Evolutionary conservation across 2,329 filamentous ascomycete species (phyloP), one percentile per base, ranked within the genome.

Genomic region (Colletotrichum spaethianum): DNA sequence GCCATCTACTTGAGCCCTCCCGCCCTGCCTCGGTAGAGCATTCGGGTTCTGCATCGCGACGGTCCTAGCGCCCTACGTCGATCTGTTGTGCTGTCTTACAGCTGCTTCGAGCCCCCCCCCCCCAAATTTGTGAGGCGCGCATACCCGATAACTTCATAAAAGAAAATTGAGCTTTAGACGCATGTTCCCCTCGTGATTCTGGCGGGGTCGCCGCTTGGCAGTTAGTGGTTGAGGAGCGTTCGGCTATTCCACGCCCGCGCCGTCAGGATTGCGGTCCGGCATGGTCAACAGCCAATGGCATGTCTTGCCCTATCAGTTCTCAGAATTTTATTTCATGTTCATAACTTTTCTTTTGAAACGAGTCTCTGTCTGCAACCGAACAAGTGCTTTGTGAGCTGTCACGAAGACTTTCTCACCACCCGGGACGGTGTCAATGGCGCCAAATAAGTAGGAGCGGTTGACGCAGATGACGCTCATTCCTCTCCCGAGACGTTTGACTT

Each of bases 271-370:
- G 59, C 60, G 65, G 65, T 53, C 52, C 46, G 65, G 70, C 59
- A 67, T 72, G 44, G 56, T 64, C 38, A 23, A 55, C 20, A 64
- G 23, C 70, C 70, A 72, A 72, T 72, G 59, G 38, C 66, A 53
- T 72, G 70, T 70, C 60, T 72, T 40, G 70, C 60, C 60, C 70
- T 72, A 72, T 70, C 70, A 72, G 52, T 70, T 72, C 59, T 72
- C 65, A 72, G 59, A 72, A 72, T 64, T 70, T 36, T 23, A 42
- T 40, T 59, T 61, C 36, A 48, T 64, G 65, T 48, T 64, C 53
- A 40, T 70, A 53, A 33, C 65, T 33, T 72, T 72, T 48, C 70
- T 72, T 72, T 72, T 72, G 44, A 42, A 48, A 48, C 38, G 46
- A 69, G 57, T 64, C 59, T 55, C 68, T 67, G 33, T 63, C 59